These are phyloP conservation scores for Tolypocladium pustulatum DNA, from an alignment of 2,329 filamentous ascomycete species.

Conservation along the genomic window DNA sequence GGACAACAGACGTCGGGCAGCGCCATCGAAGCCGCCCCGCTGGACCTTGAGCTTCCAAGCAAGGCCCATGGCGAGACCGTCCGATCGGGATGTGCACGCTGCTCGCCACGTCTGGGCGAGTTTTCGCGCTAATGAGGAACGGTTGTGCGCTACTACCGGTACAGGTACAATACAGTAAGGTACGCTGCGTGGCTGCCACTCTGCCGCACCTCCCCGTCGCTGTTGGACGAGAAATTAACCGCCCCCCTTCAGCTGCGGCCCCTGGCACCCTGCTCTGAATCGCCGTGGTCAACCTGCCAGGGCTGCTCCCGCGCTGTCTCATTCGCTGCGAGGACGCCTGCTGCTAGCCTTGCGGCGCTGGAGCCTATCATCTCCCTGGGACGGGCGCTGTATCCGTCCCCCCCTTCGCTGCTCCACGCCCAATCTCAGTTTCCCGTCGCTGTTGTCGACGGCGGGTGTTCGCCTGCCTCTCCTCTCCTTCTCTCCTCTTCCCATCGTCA, in stretches of 20 bases:
- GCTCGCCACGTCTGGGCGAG: background rate
- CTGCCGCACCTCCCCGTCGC: background rate
- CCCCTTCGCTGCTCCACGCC: constrained; percentile 1
- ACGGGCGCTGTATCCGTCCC: background rate
- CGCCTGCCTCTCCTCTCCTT: constrained; percentile 8
- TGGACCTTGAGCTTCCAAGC: background rate
- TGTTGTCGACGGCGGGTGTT: background rate
- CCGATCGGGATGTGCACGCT: no score
- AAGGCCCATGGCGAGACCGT: background rate
- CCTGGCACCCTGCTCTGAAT: background rate
- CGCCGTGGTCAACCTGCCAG: background rate
- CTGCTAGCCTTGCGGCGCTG: background rate
- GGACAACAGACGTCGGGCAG: background rate
- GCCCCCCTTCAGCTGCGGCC: background rate
- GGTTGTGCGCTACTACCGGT: background rate
- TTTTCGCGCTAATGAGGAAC: background rate
- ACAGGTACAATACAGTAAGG: no score
- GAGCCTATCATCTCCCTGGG: background rate
- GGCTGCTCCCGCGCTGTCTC: constrained; percentile 5
- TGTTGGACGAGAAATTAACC: background rate
- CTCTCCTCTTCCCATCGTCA: constrained; percentile 20
- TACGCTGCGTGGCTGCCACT: background rate
- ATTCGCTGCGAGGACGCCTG: constrained; percentile 5
- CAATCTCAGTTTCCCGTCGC: background rate
- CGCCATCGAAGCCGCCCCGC: background rate